phyloP scores from a whole-genome alignment of 176 grass and related monocot species.

The Triticum dicoccoides region DNA sequence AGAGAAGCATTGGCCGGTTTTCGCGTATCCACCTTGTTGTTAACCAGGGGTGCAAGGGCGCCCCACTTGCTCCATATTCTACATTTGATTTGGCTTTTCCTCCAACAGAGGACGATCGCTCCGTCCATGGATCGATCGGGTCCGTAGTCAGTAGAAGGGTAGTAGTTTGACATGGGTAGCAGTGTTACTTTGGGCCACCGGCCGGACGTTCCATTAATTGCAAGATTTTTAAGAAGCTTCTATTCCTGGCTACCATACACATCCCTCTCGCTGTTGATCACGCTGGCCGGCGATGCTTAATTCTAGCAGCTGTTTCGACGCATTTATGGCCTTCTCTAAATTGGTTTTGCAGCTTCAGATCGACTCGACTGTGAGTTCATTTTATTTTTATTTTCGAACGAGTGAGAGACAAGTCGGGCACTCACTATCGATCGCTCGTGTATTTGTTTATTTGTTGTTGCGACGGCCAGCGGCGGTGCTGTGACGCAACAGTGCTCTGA shows the following conservation, averaged over 20 bases:
- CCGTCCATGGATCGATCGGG: neutral
- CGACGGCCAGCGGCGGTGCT: neutral
- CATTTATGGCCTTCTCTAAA: neutral
- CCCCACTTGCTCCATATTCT: constrained; percentile 39
- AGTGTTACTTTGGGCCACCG: constrained; percentile 35
- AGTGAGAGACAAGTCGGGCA: no score
- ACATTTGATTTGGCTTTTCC: constrained; percentile 36
- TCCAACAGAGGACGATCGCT: constrained; percentile 30
- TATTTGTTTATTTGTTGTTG: neutral
- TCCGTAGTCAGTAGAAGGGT: constrained; percentile 17
- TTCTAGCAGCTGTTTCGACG: neutral
- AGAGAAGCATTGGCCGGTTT: constrained; percentile 58
- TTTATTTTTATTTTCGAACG: no score
- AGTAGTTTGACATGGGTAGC: constrained; percentile 47
- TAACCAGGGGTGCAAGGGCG: constrained; percentile 41
- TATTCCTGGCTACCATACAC: neutral
- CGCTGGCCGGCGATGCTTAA: neutral
- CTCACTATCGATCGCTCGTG: neutral
- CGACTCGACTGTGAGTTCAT: no score
- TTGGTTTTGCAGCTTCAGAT: neutral
- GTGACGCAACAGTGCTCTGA: neutral
- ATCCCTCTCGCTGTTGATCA: neutral
- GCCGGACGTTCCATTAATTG: constrained; percentile 39
- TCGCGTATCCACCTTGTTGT: constrained; percentile 54
- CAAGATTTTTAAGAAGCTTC: constrained; percentile 43